Conservation (phyloP, 148 eudicot genomes). For the Fagopyrum homotropicum region DNA sequence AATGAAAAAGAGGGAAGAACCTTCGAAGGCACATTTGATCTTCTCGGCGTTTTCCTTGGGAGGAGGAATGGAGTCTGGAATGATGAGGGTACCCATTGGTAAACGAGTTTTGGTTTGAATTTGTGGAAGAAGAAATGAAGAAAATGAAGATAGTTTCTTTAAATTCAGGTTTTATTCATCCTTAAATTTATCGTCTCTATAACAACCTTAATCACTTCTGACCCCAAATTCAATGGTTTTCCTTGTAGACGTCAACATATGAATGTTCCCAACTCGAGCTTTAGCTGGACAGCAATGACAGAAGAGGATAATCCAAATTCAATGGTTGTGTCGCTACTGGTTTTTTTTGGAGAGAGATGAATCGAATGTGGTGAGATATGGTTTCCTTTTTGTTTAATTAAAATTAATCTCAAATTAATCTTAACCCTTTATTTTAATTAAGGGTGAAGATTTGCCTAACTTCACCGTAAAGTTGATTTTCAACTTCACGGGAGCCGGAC, state of each 20-base stretch:
- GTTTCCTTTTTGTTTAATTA: no score
- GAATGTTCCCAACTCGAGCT: background rate
- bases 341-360: no score
- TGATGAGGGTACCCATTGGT: conserved; percentile 31
- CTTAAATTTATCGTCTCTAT: conserved; percentile 1
- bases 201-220: background rate
- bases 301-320: no score
- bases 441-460: no score
- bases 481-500: no score
- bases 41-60: conserved; percentile 45
- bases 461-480: no score
- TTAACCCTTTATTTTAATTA: no score
- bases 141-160: background rate
- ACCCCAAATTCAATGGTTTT: background rate
- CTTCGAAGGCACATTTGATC: conserved; percentile 47
- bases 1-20: conserved; percentile 16
- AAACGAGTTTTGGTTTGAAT: background rate
- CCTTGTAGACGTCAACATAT: background rate
- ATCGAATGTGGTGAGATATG: no score
- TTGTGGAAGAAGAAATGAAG: background rate
- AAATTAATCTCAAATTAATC: no score
- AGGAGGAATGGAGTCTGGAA: conserved; percentile 54
- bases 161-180: background rate
- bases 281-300: no score
- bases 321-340: no score